Evolutionary conservation across 225 moss, liverwort and hornwort genomes (phyloP).

Genomic region (Pleurozium schreberi): DNA sequence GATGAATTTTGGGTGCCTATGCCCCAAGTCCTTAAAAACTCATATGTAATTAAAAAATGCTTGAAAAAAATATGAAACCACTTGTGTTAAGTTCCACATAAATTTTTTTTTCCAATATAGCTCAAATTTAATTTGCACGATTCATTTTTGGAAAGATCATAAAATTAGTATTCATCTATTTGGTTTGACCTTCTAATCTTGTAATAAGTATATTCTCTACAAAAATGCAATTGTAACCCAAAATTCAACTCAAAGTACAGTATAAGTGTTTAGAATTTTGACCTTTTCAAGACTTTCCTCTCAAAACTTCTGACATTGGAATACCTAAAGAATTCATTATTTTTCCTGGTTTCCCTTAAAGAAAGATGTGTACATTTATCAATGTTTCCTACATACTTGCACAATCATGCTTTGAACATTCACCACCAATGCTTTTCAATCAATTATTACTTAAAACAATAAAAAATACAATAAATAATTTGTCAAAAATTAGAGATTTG

Average conservation of each 20-base stretch:
- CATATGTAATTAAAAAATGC: no score
- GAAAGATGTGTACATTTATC: neutral
- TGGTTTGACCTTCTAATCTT: neutral
- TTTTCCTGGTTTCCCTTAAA: neutral
- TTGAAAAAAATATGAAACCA: no score
- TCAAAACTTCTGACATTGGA: neutral
- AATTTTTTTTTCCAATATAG: no score
- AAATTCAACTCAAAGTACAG: neutral
- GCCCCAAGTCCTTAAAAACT: no score
- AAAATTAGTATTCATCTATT: neutral
- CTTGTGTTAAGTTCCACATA: no score
- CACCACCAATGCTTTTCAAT: neutral
- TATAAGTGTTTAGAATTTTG: neutral
- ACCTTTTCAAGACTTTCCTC: fast-evolving
- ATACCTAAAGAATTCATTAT: neutral
- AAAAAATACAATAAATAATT: neutral
- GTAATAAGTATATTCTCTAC: neutral
- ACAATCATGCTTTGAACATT: neutral
- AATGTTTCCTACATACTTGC: neutral
- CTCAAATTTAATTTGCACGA: no score
- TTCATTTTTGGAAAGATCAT: neutral
- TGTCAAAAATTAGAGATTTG: neutral
- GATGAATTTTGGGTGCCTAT: no score
- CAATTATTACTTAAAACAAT: neutral
- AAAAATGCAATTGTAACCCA: neutral